Conservation (phyloP, 495 filamentous ascomycete species). For the Chaetomium cochliodes region DNA sequence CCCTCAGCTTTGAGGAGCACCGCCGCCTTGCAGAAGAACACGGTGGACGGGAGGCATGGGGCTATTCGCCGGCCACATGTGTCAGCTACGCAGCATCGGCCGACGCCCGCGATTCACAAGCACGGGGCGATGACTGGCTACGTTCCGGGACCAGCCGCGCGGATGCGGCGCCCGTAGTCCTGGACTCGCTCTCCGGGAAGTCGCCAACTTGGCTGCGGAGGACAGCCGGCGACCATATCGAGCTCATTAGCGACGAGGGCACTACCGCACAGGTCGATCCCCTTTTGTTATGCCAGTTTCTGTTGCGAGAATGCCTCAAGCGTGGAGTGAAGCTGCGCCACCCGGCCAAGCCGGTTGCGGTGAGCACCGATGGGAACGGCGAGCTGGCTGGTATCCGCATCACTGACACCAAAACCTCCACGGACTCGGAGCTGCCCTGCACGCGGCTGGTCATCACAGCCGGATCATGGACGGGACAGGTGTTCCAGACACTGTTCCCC, state of each 20-base stretch:
- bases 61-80: constrained; percentile 62
- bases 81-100: constrained; percentile 51
- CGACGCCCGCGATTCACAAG: constrained; percentile 24
- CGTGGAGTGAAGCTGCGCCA: constrained; percentile 67
- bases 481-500: constrained; percentile 65
- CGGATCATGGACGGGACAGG: constrained; percentile 66
- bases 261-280: constrained; percentile 69
- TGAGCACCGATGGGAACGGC: constrained; percentile 49
- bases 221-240: constrained; percentile 49
- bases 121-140: constrained; percentile 61
- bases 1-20: constrained; percentile 69
- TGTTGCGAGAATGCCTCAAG: constrained; percentile 55
- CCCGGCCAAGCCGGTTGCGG: constrained; percentile 55
- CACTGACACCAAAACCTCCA: constrained; percentile 43
- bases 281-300: constrained; percentile 58
- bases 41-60: constrained; percentile 63
- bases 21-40: constrained; percentile 59
- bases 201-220: constrained; percentile 61
- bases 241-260: constrained; percentile 62
- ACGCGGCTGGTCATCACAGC: constrained; percentile 61
- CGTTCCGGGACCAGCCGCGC: constrained; percentile 61
- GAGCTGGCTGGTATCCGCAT: constrained; percentile 52
- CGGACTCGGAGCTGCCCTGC: constrained; percentile 56
- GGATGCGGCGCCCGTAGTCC: constrained; percentile 52
- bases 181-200: constrained; percentile 20